Percentiles rank a stretch among this genome's conserved stretches.
Evolutionary conservation across 1,284 basidiomycete genomes (phyloP).

Genomic region (Rhodotorula sp.): DNA sequence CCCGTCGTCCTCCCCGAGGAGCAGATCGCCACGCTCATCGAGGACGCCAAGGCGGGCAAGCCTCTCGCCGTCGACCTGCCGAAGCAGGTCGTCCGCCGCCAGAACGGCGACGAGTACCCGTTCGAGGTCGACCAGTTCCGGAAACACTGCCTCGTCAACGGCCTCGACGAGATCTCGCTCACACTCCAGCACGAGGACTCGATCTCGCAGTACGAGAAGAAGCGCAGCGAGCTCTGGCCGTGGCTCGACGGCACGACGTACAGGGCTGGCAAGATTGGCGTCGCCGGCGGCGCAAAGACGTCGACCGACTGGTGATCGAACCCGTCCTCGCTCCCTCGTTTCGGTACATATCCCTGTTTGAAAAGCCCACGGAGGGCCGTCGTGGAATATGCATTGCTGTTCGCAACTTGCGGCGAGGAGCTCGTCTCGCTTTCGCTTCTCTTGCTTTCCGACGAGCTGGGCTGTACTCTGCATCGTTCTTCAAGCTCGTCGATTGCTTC

Average conservation of each 20-base stretch:
- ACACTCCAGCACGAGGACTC: constrained; percentile 71
- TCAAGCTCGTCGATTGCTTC: too few relatives aligned
- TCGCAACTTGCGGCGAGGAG: too few relatives aligned
- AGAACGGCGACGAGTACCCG: constrained; percentile 68
- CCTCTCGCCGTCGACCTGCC: constrained; percentile 88
- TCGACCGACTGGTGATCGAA: constrained; percentile 22
- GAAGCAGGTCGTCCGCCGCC: constrained; percentile 75
- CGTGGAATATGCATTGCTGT: too few relatives aligned
- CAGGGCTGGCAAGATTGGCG: constrained; percentile 7
- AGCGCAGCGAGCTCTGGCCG: constrained; percentile 73
- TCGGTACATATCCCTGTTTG: too few relatives aligned
- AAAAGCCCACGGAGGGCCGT: too few relatives aligned
- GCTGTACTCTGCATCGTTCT: too few relatives aligned
- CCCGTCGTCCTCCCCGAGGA: constrained; percentile 74
- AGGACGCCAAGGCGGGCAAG: constrained; percentile 73
- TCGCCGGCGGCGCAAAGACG: not conserved
- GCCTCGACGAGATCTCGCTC: constrained; percentile 88
- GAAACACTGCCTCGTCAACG: constrained; percentile 85
- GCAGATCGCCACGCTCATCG: constrained; percentile 70
- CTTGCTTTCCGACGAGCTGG: too few relatives aligned
- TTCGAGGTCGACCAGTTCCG: constrained; percentile 86
- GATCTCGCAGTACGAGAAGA: constrained; percentile 74
- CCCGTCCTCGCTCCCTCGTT: too few relatives aligned
- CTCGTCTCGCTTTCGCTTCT: too few relatives aligned
- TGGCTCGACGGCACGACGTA: constrained; percentile 80